Percentiles rank a stretch among this genome's conserved stretches.
Evolutionary conservation across 805 yeast genomes (phyloP).

Genomic region (Metschnikowia baotianmanensis): DNA sequence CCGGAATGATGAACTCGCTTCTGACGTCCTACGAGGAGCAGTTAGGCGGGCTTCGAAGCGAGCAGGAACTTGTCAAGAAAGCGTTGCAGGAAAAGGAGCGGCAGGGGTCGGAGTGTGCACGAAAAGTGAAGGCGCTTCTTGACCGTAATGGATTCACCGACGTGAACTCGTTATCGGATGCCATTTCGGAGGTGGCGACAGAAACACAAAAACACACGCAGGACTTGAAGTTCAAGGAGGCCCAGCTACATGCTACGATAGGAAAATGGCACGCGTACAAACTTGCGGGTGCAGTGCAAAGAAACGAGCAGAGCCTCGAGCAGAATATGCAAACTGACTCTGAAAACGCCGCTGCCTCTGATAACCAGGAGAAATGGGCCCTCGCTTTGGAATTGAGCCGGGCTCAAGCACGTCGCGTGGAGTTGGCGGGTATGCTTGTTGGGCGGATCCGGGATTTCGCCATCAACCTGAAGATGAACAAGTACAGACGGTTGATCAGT

Average conservation of each 20-base stretch:
- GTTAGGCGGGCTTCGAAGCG: conserved; percentile 38
- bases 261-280: conserved; percentile 38
- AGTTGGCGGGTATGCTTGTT: conserved; percentile 47
- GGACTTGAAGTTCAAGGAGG: conserved; percentile 13
- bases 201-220: conserved; percentile 15
- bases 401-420: conserved; percentile 51
- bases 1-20: conserved; percentile 47
- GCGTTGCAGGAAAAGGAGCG: conserved; percentile 54
- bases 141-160: conserved; percentile 30
- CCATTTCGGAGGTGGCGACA: conserved; percentile 21
- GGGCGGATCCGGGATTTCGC: conserved; percentile 42
- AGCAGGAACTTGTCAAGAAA: conserved; percentile 21
- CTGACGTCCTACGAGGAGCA: conserved; percentile 53
- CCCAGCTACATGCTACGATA: conserved; percentile 11
- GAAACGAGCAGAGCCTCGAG: conserved; percentile 34
- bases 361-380: conserved; percentile 7
- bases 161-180: conserved; percentile 27
- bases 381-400: conserved; percentile 37
- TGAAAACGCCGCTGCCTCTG: not conserved
- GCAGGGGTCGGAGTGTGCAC: conserved; percentile 32
- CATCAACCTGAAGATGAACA: conserved; percentile 57
- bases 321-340: not conserved
- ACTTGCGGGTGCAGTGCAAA: conserved; percentile 42
- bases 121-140: conserved; percentile 27
- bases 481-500: conserved; percentile 76